Evolutionary conservation across 768 basidiomycete genomes (phyloP).

Genomic region (Artomyces pyxidatus): DNA sequence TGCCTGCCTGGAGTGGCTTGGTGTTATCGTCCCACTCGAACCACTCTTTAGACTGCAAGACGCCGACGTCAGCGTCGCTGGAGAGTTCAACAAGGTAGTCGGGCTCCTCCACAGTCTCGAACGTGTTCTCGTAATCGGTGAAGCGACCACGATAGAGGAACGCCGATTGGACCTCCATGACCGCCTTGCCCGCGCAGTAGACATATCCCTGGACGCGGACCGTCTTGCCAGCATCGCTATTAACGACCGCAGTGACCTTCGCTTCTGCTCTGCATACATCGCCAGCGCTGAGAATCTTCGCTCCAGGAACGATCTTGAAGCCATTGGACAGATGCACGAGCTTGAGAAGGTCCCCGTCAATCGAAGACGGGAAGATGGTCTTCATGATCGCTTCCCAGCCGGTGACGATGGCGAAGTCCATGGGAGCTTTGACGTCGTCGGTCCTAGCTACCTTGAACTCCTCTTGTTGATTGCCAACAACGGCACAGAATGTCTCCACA

Average conservation of each 20-base stretch:
- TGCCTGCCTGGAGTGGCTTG: constrained; percentile 69
- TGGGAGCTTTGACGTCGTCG: constrained; percentile 74
- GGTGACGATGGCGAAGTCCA: constrained; percentile 98
- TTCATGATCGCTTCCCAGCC: constrained; percentile 99
- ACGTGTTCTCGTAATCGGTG: constrained; percentile 91
- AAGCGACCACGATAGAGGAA: constrained; percentile 98
- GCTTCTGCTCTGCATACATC: constrained; percentile 90
- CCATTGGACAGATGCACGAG: constrained; percentile 97
- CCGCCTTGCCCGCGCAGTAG: constrained; percentile 63
- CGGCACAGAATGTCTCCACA: constrained; percentile 84
- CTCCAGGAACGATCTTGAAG: constrained; percentile 81
- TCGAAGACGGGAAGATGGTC: constrained; percentile 85
- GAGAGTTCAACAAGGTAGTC: constrained; percentile 76
- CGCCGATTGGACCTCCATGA: constrained; percentile 89
- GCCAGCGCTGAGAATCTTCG: constrained; percentile 68
- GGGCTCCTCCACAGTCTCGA: constrained; percentile 84
- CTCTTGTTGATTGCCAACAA: constrained; percentile 91
- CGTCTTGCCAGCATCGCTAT: constrained; percentile 86
- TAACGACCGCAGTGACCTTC: constrained; percentile 81
- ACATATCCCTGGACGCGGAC: constrained; percentile 87
- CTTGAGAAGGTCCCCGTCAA: constrained; percentile 92
- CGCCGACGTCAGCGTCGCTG: constrained; percentile 77
- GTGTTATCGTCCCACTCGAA: constrained; percentile 89
- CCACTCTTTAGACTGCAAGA: constrained; percentile 95
- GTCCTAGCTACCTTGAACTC: constrained; percentile 76